Conservation (phyloP, 306 rosid genomes). For the Rosa multiflora region DNA sequence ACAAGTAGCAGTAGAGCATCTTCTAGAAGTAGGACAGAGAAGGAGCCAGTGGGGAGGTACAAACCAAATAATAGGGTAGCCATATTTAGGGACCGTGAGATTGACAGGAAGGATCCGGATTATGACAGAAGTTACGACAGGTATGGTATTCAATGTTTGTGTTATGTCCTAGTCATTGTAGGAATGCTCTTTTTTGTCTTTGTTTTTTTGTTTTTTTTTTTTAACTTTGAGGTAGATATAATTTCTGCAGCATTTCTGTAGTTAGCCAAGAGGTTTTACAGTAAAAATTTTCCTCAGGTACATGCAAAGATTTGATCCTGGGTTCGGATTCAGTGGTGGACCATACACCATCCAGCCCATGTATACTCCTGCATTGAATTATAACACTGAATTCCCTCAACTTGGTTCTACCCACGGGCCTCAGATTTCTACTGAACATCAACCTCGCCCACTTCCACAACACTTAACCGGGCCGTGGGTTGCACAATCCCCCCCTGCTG, state of each 20-base stretch:
- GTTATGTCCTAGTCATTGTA: neutral
- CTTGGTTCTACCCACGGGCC: slow-evolving; percentile 86
- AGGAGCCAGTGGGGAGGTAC: slow-evolving; percentile 74
- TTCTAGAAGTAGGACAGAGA: slow-evolving; percentile 84
- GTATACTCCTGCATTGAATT: slow-evolving; percentile 82
- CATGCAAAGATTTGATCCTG: slow-evolving; percentile 96
- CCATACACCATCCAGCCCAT: slow-evolving; percentile 83
- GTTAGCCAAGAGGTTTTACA: neutral
- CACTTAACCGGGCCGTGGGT: slow-evolving; percentile 80
- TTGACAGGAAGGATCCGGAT: slow-evolving; percentile 96
- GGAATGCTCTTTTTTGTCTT: neutral
- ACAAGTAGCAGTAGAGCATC: slow-evolving; percentile 60
- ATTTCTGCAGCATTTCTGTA: neutral
- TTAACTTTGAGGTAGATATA: too few relatives aligned
- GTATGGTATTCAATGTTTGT: slow-evolving; percentile 31
- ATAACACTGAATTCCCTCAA: slow-evolving; percentile 96
- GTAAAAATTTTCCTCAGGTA: slow-evolving; percentile 55
- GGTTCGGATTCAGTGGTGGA: slow-evolving; percentile 94
- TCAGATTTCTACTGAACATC: slow-evolving; percentile 76
- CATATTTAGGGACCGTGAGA: slow-evolving; percentile 88
- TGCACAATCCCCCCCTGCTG: slow-evolving; percentile 63
- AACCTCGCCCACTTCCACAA: slow-evolving; percentile 67
- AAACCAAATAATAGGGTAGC: slow-evolving; percentile 84
- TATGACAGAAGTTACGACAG: slow-evolving; percentile 90
- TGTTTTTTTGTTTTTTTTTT: too few relatives aligned